These are phyloP conservation scores for Amauroascus verrucosus DNA, from an alignment of 2,329 filamentous ascomycete genomes.

Conservation along the genomic window DNA sequence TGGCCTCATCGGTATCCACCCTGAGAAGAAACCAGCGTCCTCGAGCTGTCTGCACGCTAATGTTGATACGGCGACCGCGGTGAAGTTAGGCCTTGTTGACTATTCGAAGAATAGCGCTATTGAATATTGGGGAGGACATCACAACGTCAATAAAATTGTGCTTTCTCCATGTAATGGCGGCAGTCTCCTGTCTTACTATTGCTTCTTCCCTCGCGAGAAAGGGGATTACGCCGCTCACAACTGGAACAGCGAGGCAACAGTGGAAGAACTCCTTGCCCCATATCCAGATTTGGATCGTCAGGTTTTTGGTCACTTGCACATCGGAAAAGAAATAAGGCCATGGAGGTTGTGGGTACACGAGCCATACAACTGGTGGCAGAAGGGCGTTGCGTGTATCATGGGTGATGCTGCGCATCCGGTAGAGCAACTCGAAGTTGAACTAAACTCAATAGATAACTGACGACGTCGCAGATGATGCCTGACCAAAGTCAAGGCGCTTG, in stretches of 20 bases:
- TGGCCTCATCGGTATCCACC: constrained; percentile 51
- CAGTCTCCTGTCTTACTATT: constrained; percentile 57
- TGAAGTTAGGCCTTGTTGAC: constrained; percentile 50
- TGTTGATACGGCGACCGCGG: constrained; percentile 51
- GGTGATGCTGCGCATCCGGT: constrained; percentile 58
- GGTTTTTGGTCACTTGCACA: constrained; percentile 48
- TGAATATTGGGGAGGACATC: constrained; percentile 61
- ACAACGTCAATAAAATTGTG: constrained; percentile 60
- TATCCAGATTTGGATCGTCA: constrained; percentile 52
- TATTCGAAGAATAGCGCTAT: constrained; percentile 52
- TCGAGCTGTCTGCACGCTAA: constrained; percentile 57
- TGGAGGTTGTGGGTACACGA: constrained; percentile 58
- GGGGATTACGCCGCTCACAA: constrained; percentile 52
- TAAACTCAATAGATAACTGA: not conserved
- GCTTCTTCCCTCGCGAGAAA: constrained; percentile 53
- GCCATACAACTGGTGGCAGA: constrained; percentile 50
- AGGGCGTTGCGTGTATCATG: constrained; percentile 46
- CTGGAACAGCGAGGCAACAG: constrained; percentile 47
- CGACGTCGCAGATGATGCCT: constrained; percentile 47
- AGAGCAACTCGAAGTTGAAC: constrained; percentile 17
- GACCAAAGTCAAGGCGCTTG: constrained; percentile 60
- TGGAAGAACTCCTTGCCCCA: constrained; percentile 51
- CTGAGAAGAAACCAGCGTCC: constrained; percentile 49
- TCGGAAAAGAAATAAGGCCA: constrained; percentile 53
- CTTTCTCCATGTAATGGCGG: constrained; percentile 59